Conservation (phyloP, 2,329 filamentous ascomycete species). For the Phoma herbarum region DNA sequence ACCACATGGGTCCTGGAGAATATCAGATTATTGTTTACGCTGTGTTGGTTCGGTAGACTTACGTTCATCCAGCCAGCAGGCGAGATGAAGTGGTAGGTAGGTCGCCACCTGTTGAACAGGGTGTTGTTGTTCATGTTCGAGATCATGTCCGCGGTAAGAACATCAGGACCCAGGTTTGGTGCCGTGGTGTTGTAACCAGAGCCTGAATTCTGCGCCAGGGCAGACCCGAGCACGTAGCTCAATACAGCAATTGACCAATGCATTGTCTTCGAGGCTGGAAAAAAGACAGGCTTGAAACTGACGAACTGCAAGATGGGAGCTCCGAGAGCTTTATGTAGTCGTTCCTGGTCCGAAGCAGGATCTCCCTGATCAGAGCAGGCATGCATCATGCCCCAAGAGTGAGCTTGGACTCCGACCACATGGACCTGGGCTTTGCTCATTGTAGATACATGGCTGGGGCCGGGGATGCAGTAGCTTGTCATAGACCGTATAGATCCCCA, state of each 20-base stretch:
- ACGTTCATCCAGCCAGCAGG: conserved; percentile 60
- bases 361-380: conserved; percentile 15
- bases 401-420: conserved; percentile 23
- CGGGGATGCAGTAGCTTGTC: conserved; percentile 29
- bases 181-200: conserved; percentile 7
- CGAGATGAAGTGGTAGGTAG: conserved; percentile 57
- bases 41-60: conserved; percentile 4
- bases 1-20: conserved; percentile 57
- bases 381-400: conserved; percentile 30
- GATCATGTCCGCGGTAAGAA: conserved; percentile 42
- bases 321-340: conserved; percentile 28
- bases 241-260: conserved; percentile 33
- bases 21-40: conserved; percentile 11
- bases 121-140: conserved; percentile 55
- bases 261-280: conserved; percentile 26
- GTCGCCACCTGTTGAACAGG: conserved; percentile 60
- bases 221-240: conserved; percentile 38
- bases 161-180: conserved; percentile 29
- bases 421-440: conserved; percentile 26
- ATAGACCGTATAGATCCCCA: conserved; percentile 28
- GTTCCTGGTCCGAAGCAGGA: conserved; percentile 7
- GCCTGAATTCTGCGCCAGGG: conserved; percentile 31
- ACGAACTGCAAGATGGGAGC: conserved; percentile 12
- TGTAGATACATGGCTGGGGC: conserved; percentile 14
- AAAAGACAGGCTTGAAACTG: conserved; percentile 11